Base-by-base conservation (phyloP, 495 filamentous ascomycete species). In the Jackrogersella multiformis region DNA sequence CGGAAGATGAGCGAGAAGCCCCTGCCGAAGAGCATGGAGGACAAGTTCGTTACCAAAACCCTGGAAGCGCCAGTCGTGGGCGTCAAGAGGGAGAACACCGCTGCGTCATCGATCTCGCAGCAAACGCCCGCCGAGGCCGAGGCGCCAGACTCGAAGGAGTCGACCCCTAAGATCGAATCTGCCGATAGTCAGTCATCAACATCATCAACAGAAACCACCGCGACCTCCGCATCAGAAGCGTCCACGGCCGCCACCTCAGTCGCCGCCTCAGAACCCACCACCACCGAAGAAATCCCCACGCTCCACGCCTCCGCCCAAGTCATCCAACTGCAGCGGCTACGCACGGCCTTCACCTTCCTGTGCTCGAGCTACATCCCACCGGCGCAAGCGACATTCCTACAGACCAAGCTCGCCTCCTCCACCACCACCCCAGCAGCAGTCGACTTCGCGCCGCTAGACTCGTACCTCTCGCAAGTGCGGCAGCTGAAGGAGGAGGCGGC, bases 11-110 rank as follows among this genome's bases (percentile, higher is more conserved):
- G 82, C 16, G 76, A 80, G 5, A 79, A 79, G 0, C 87, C 87
- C 0, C 75, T 97, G 28, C 93, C 95, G 8, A 76, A 78, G 38
- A 97, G 90, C 68, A 83, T 98, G 83, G 96, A 97, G 74, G 89
- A 96, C 38, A 88, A 86, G 24, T 95, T 96, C 70, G 85, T 99
- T 10, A 81, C 78, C 16, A 88, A 89, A 65, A 83, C 86, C n/a
- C 77, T 98, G 23, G 89, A 92, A 55, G 84, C 85, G 44, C 95
- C 95, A 0, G 76, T 93, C 18, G 78, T 90, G 69, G 84, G 82
- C 5, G 76, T 89, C n/a, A 86, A 82, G 69, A 77, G 82, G 39
- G 71, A 73, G 28, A 77, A 82, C 4, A 82, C 84, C 39, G 68
- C 64, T 9, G 73, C 36, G 16, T 59, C n/a, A n/a, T n/a, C n/a